Conservation (phyloP, 73 alveolate species). For the Paramecium biaurelia region DNA sequence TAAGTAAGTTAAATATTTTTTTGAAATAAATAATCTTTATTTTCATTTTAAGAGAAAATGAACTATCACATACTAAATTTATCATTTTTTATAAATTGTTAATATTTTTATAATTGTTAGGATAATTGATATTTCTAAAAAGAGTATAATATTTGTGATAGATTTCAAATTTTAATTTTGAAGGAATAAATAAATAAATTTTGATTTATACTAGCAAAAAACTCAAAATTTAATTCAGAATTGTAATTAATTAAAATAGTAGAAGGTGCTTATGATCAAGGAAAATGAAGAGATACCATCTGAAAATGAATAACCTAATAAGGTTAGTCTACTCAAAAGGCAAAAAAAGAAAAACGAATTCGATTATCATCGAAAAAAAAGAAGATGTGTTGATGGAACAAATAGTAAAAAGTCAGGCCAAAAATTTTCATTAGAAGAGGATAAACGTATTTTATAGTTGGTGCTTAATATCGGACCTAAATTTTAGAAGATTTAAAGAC, state of each 20-base stretch:
- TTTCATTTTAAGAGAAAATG: not conserved
- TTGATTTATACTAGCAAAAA: not conserved
- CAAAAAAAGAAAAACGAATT: not conserved
- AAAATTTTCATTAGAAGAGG: conserved; percentile 19
- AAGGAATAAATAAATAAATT: not conserved
- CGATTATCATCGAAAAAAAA: not conserved
- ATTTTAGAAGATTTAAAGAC: conserved; percentile 15
- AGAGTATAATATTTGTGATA: not conserved
- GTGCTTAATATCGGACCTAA: conserved; percentile 20
- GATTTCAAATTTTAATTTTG: not conserved
- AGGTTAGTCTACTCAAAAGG: not conserved
- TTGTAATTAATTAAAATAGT: not conserved
- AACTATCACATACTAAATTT: no score
- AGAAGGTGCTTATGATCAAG: not conserved
- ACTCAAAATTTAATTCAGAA: not conserved
- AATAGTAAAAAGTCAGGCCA: not conserved
- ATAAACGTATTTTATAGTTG: not conserved
- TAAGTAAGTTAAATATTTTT: not conserved
- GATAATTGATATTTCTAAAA: not conserved
- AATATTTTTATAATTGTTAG: not conserved
- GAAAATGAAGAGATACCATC: not conserved
- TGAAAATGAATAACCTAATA: not conserved
- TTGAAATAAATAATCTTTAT: not conserved
- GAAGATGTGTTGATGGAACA: not conserved
- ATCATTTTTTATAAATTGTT: not conserved